phyloP scores from a whole-genome alignment of 371 early-diverging fungal species.

The Vairimorpha ceranae region DNA sequence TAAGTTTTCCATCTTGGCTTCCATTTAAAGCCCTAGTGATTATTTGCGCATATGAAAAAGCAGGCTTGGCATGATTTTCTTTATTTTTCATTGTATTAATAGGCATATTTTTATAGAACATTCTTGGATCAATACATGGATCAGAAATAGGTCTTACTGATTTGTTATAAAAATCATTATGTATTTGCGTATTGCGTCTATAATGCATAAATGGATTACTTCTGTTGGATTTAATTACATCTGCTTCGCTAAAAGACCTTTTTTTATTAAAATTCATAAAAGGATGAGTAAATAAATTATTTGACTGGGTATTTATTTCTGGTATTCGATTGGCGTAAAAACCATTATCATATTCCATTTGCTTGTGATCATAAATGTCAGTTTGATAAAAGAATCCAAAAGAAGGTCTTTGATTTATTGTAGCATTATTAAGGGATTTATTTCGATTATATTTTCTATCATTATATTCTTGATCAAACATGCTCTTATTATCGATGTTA shows the following conservation, averaged over 20 bases:
- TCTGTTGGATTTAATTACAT: not conserved
- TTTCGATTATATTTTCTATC: not conserved
- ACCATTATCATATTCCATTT: not conserved
- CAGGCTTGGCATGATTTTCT: conserved; percentile 47
- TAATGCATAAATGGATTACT: not conserved
- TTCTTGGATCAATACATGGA: conserved; percentile 26
- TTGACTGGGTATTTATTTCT: not conserved
- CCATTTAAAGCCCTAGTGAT: conserved; percentile 57
- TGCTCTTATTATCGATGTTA: no score
- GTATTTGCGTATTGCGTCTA: not conserved
- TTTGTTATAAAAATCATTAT: not conserved
- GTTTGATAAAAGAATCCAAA: not conserved
- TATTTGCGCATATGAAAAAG: conserved; percentile 59
- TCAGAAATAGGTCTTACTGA: not conserved
- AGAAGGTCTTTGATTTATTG: not conserved
- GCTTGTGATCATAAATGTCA: not conserved
- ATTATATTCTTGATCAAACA: no score
- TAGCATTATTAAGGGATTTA: not conserved
- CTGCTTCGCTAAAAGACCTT: conserved; percentile 7
- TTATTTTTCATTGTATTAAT: not conserved
- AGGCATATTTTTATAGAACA: conserved; percentile 8
- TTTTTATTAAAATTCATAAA: conserved; percentile 5
- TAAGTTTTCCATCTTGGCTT: conserved; percentile 41
- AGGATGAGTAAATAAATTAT: not conserved
- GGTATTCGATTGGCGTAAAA: not conserved